Evolutionary conservation across 108 stramenopile species (phyloP).

Genomic region (Cyclotella cryptica): DNA sequence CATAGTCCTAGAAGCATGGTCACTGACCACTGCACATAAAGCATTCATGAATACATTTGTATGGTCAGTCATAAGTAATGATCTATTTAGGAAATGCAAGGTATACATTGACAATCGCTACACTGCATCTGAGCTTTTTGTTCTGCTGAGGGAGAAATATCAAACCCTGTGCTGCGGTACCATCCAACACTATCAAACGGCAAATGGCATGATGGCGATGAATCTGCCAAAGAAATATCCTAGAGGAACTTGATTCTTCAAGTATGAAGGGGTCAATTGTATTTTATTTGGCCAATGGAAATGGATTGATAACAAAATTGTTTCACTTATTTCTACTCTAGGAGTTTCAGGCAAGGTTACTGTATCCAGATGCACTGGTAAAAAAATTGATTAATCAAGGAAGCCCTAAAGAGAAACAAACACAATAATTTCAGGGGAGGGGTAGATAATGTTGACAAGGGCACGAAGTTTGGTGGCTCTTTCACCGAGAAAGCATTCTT

Average conservation of each 20-base stretch:
- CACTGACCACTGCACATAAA: no score
- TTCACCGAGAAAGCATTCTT: neutral
- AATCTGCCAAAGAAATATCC: neutral
- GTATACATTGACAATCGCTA: constrained; percentile 22
- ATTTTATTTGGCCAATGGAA: constrained; percentile 1
- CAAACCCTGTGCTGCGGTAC: constrained; percentile 13
- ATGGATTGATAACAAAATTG: constrained; percentile 19
- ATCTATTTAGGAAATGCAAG: neutral
- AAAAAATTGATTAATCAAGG: neutral
- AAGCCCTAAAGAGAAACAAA: neutral
- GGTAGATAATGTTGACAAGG: neutral
- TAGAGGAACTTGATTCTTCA: neutral
- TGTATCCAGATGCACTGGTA: neutral
- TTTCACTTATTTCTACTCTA: constrained; percentile 3
- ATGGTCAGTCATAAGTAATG: neutral
- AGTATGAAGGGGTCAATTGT: neutral
- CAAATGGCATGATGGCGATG: neutral
- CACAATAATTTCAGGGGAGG: neutral
- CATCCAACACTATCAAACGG: neutral
- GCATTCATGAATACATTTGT: constrained; percentile 18
- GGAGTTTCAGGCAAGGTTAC: neutral
- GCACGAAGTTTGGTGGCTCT: neutral
- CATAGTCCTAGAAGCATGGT: no score
- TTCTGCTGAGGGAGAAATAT: constrained; percentile 19
- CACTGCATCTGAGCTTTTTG: constrained; percentile 14